These are phyloP conservation scores for Ogataea paraovalis DNA, from an alignment of 805 yeast species.

Conservation along the genomic window DNA sequence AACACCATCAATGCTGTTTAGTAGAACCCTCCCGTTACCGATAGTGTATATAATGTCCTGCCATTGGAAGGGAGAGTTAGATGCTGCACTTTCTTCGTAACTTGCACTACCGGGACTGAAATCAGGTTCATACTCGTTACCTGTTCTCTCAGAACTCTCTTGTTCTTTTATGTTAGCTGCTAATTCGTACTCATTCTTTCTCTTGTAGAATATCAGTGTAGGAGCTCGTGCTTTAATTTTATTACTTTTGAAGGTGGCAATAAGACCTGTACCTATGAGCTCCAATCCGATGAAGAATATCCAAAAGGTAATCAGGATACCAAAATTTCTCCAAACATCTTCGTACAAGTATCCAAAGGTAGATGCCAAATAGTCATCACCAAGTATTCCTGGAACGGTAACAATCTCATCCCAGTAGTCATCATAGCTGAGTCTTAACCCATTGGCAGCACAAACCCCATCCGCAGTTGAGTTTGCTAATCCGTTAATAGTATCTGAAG, in stretches of 20 bases:
- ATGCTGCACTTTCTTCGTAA: neutral
- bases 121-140: neutral
- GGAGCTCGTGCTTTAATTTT: neutral
- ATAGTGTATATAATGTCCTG: slow-evolving; percentile 55
- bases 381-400: slow-evolving; percentile 39
- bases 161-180: neutral
- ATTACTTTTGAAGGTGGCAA: slow-evolving; percentile 4
- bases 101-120: neutral
- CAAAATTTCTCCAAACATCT: slow-evolving; percentile 35
- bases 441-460: slow-evolving; percentile 52
- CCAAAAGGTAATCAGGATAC: slow-evolving; percentile 24
- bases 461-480: slow-evolving; percentile 10
- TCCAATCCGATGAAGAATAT: slow-evolving; percentile 17
- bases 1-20: slow-evolving; percentile 28
- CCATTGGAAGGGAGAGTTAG: slow-evolving; percentile 53
- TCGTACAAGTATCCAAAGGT: slow-evolving; percentile 45
- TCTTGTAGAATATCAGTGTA: neutral
- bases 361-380: slow-evolving; percentile 48
- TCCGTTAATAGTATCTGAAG: slow-evolving; percentile 22
- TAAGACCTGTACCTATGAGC: slow-evolving; percentile 22
- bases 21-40: slow-evolving; percentile 30
- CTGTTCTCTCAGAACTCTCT: neutral
- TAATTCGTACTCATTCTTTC: neutral
- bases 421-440: slow-evolving; percentile 30
- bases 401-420: slow-evolving; percentile 33